A percentile compares a stretch with the other conserved stretches of the same genome.
phyloP scores from a whole-genome alignment of 257 asterid species.

The Solanum piurae region DNA sequence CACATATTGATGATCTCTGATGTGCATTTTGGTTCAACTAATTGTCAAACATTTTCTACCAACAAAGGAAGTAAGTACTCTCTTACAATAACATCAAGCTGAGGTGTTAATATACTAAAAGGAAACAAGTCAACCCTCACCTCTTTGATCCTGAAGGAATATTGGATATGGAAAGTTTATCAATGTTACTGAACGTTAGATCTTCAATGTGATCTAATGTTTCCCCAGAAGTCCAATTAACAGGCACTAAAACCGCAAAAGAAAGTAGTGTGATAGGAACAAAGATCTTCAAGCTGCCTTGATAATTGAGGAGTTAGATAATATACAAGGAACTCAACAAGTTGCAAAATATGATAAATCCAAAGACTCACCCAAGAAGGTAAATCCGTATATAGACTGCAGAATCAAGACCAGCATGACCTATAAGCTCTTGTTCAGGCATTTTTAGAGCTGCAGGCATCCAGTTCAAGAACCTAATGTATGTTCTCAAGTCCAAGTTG shows the following conservation, averaged over 20 bases:
- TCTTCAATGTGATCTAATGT: constrained; percentile 42
- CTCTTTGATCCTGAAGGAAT: constrained; percentile 9
- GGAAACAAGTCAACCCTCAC: constrained; percentile 4
- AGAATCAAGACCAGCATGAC: constrained; percentile 87
- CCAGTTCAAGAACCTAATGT: constrained; percentile 72
- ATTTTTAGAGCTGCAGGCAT: constrained; percentile 76
- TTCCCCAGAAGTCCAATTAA: constrained; percentile 64
- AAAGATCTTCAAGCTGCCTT: constrained; percentile 74
- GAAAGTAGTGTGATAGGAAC: constrained; percentile 66
- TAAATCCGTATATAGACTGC: constrained; percentile 70
- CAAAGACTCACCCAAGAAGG: constrained; percentile 66
- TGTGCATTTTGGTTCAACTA: not conserved
- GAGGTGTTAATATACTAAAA: not conserved
- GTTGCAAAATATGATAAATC: not conserved
- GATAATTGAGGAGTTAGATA: not conserved
- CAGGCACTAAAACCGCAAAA: constrained; percentile 67
- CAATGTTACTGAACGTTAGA: constrained; percentile 5
- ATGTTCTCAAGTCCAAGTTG: constrained; percentile 34
- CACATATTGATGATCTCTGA: not conserved
- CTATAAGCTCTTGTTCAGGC: constrained; percentile 77
- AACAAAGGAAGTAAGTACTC: not conserved
- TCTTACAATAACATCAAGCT: not conserved
- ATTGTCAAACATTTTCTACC: not conserved
- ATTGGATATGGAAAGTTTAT: constrained; percentile 12
- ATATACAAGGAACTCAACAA: not conserved